Conservation (phyloP, 495 filamentous ascomycete genomes). For the Ramalina peruviana region DNA sequence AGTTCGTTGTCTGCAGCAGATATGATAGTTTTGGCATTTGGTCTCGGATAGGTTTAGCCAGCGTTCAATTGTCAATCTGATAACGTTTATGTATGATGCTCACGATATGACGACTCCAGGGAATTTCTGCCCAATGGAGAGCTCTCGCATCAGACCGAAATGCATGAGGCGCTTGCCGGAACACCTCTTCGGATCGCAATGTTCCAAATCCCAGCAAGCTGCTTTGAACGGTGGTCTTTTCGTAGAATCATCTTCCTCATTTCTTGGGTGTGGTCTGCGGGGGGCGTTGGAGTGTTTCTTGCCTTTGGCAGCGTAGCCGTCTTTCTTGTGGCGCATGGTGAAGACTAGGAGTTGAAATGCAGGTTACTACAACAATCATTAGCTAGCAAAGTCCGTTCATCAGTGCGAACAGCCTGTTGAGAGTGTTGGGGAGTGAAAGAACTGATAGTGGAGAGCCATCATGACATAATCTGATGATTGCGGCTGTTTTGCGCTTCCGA, state of each 20-base stretch:
- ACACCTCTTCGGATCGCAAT: constrained; percentile 94
- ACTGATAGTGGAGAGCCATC: not conserved
- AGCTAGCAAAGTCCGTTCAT: too few relatives aligned
- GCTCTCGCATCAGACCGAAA: constrained; percentile 83
- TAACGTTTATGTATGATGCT: constrained; percentile 11
- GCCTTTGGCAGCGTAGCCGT: constrained; percentile 58
- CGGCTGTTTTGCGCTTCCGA: not conserved
- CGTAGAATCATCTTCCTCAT: constrained; percentile 18
- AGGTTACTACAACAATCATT: too few relatives aligned
- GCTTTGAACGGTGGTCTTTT: constrained; percentile 64
- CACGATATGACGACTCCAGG: constrained; percentile 81
- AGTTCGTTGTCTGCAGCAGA: constrained; percentile 69
- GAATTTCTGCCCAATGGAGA: constrained; percentile 81
- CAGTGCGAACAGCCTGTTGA: not conserved
- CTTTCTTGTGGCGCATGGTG: constrained; percentile 86
- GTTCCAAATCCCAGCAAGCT: constrained; percentile 93
- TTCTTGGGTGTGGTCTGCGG: constrained; percentile 29
- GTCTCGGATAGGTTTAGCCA: constrained; percentile 30
- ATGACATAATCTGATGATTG: not conserved
- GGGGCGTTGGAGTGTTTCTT: constrained; percentile 42
- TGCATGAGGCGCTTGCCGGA: constrained; percentile 89
- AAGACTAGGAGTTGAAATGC: not conserved
- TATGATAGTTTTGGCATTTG: constrained; percentile 75
- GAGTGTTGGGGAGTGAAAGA: not conserved
- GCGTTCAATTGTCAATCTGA: not conserved